Base-by-base conservation (phyloP, 1,284 basidiomycete species). In the Paramarasmius palmivorus region DNA sequence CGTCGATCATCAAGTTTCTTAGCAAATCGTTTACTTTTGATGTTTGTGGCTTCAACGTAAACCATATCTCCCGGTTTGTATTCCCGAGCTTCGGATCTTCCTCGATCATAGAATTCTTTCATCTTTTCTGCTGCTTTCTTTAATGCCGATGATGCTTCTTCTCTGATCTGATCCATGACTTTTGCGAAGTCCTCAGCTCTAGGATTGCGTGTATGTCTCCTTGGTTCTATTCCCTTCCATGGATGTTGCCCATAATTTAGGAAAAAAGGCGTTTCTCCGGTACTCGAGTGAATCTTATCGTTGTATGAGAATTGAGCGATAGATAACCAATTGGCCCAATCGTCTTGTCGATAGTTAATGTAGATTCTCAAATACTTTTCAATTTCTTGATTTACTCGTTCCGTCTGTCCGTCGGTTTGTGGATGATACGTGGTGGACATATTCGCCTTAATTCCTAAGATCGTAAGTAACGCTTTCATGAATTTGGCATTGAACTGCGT, bases 1-100 rank as follows among this genome's bases (percentile, higher is more conserved):
- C 49, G 19, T 45, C 41, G 34, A 32, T 59, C 52, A 3, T 47
- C 46, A 4, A 60, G 29, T 35, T n/a, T 66, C 9, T 60, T 54
- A 0, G 49, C 15, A 22, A 39, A 39, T 8, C 38, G 5, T 12
- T 9, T 42, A 4, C 6, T 51, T 4, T 6, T 4, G 17, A 51
- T 51, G 25, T 51, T 42, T 26, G 19, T 32, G 7, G 5, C 49
- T 26, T 51, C 49, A 17, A 51, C 5, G 4, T 23, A 51, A n/a
- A 51, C 49, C 23, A 42, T 20, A 4, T 51, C 49, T 22, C 49
- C 49, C 20, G 17, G n/a, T 42, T 44, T 19, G 9, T 25, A 51
- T 42, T 51, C 39, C 19, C 6, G n/a, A 3, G 49, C n/a, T 4
- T 5, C 8, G 26, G 5, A 5, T 34, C 32, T 3, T 15, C 20